phyloP scores from a whole-genome alignment of 345 rosid species.

The Psidium friedrichsthalianum region DNA sequence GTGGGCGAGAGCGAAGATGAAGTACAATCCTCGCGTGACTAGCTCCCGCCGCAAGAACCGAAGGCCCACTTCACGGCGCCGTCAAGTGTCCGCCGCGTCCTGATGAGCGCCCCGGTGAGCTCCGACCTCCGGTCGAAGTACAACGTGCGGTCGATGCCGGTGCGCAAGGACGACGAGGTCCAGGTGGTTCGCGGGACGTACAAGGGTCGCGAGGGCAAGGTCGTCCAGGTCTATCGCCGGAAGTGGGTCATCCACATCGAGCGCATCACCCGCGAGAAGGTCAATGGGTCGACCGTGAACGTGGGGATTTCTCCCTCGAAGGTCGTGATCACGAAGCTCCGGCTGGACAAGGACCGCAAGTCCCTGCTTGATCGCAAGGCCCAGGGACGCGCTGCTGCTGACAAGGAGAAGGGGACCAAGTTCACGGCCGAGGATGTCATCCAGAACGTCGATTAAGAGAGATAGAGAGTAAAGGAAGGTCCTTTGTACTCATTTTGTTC shows the following conservation, averaged over 20 bases:
- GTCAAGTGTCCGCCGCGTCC: constrained; percentile 14
- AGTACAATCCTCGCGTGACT: constrained; percentile 11
- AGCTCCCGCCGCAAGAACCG: constrained; percentile 19
- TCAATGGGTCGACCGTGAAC: constrained; percentile 12
- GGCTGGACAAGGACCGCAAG: constrained; percentile 12
- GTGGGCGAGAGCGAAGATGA: background rate
- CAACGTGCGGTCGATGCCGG: constrained; percentile 8
- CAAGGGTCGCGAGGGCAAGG: constrained; percentile 15
- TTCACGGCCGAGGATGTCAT: constrained; percentile 13
- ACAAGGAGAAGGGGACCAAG: constrained; percentile 15
- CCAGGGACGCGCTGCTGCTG: constrained; percentile 10
- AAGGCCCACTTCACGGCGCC: constrained; percentile 15
- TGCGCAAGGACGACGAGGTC: constrained; percentile 16
- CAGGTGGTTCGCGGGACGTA: constrained; percentile 10
- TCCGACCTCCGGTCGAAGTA: constrained; percentile 5
- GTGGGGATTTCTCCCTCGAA: constrained; percentile 12
- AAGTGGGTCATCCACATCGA: constrained; percentile 19
- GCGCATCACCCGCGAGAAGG: constrained; percentile 16
- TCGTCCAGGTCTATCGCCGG: constrained; percentile 13
- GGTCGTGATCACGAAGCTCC: constrained; percentile 11
- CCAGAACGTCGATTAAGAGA: constrained; percentile 1
- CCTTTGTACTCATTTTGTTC: background rate
- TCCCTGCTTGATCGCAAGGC: constrained; percentile 11
- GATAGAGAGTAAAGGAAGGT: background rate
- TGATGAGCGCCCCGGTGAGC: constrained; percentile 13